Base-by-base conservation (phyloP, 495 filamentous ascomycete species). In the Neurospora intermedia region DNA sequence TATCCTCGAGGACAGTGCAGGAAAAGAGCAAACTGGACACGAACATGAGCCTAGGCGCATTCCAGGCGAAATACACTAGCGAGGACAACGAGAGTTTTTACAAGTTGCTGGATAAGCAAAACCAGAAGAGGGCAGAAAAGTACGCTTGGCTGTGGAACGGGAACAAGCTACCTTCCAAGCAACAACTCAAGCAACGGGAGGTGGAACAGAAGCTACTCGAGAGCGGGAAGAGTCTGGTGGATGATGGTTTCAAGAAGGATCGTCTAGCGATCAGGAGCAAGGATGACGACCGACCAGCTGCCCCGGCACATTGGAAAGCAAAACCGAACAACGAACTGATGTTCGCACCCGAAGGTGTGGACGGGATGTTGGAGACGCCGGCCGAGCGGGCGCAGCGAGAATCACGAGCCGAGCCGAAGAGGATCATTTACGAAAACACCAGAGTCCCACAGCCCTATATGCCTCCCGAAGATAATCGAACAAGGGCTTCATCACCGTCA, bases 41-140 rank as follows among this genome's bases (percentile, higher is more conserved):
- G 15, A 91, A 89, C 77, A 89, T 98, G 82, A 92, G 90, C 69
- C 87, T 99, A 11, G 85, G 89, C 69, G 88, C 91, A 4, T 99
- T 98, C 77, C 96, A 98, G 76, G 87, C 92, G 7, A 93, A 92
- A 77, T 98, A 97, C 81, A 98, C 94, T 6, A 96, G 92, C 75
- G 96, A 99, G 82, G 96, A 99, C 80, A 98, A 98, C 78, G 95
- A 97, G 77, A 93, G 90, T 69, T 98, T 99, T 84, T 95, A 97
- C 82, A 91, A 91, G 77, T 85, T 98, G 1, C 83, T 99, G 15
- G 96, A 99, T 82, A 93, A 91, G 79, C 93, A 97, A 76, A 99
- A 98, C 78, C 85, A 88, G 38, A 94, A 94, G 80, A 87, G 86
- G 46, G 88, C 91, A 15, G 90, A 93, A 78, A 94, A 93, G 74